A percentile compares a stretch with the other conserved stretches of the same genome.
phyloP scores from a whole-genome alignment of 495 filamentous ascomycete species.

The Daldinia decipiens region DNA sequence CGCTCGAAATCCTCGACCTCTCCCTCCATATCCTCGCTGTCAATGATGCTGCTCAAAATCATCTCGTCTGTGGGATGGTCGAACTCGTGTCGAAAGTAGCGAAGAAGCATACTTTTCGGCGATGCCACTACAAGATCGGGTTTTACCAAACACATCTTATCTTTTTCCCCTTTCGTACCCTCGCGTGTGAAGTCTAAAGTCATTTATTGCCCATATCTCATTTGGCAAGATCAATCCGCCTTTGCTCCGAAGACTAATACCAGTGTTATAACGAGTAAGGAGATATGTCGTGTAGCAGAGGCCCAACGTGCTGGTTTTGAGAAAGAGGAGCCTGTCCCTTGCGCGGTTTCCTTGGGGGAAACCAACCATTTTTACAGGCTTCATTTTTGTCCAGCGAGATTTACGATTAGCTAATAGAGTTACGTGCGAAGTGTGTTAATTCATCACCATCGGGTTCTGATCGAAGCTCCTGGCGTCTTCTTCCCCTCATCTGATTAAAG shows the following conservation, averaged over 20 bases:
- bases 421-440: too few species aligned
- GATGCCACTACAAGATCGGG: conserved; percentile 19
- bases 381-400: too few species aligned
- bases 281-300: conserved; percentile 19
- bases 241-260: conserved; percentile 16
- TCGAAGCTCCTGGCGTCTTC: too few species aligned
- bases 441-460: too few species aligned
- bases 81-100: conserved; percentile 17
- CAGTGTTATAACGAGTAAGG: neutral
- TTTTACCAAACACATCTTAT: conserved; percentile 15
- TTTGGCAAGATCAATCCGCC: conserved; percentile 19
- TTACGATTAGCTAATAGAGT: too few species aligned
- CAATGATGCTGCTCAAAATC: neutral
- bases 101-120: conserved; percentile 12
- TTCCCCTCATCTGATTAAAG: too few species aligned
- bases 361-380: conserved; percentile 10
- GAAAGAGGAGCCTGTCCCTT: conserved; percentile 5
- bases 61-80: neutral
- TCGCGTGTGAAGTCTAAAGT: conserved; percentile 10
- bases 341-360: neutral
- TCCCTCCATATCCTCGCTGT: neutral
- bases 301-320: conserved; percentile 9
- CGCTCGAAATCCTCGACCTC: conserved; percentile 6
- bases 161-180: neutral
- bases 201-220: conserved; percentile 24